These are phyloP conservation scores for Gossypium turneri DNA, from an alignment of 345 rosid genomes.

Conservation along the genomic window DNA sequence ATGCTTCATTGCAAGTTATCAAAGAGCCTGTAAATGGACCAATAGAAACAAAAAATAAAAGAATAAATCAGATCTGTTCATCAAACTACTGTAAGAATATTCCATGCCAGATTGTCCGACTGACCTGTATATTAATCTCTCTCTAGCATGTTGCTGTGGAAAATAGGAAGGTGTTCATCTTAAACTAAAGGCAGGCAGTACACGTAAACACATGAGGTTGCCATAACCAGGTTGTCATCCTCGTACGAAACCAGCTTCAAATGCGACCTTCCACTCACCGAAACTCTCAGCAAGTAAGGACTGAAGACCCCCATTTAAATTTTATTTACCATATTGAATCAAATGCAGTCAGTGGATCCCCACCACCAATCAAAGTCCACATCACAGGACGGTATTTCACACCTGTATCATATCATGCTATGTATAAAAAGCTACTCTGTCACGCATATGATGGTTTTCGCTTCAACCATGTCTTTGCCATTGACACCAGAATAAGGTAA, in stretches of 20 bases:
- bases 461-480: background rate
- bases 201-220: background rate
- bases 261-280: background rate
- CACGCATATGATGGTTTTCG: background rate
- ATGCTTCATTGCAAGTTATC: background rate
- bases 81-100: background rate
- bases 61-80: background rate
- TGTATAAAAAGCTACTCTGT: background rate
- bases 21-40: background rate
- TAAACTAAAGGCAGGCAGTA: background rate
- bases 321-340: background rate
- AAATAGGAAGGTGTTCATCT: background rate
- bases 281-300: background rate
- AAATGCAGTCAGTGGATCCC: background rate
- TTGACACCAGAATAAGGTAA: background rate
- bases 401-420: background rate
- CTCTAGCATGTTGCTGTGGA: background rate
- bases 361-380: background rate
- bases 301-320: background rate
- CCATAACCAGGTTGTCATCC: constrained; percentile 10
- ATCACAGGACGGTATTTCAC: background rate
- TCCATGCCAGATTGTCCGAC: background rate
- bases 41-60: background rate
- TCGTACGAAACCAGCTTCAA: constrained; percentile 8
- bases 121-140: background rate